Percentiles rank a stretch among this genome's conserved stretches.
Conservation (phyloP, 257 asterid species). For the Salvia miltiorrhiza region DNA sequence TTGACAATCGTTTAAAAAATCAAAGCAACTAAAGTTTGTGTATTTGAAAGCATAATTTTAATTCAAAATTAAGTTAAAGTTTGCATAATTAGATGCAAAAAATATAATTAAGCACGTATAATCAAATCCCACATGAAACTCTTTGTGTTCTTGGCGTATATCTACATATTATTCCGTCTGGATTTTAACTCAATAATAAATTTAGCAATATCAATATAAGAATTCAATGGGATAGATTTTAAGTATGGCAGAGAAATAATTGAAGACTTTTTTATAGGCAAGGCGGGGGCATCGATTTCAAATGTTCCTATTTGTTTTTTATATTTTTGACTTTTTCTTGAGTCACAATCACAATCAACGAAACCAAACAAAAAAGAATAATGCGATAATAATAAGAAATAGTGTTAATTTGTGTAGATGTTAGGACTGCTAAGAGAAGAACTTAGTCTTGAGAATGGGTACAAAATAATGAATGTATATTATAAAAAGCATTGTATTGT, state of each 20-base stretch:
- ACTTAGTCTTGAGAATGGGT: conserved; percentile 18
- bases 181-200: not conserved
- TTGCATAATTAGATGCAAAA: too few relatives aligned
- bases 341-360: conserved; percentile 23
- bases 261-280: not conserved
- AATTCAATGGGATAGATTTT: not conserved
- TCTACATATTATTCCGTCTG: not conserved
- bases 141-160: not conserved
- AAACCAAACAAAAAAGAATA: conserved; percentile 20
- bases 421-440: conserved; percentile 8
- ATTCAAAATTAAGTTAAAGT: too few relatives aligned
- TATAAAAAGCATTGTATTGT: not conserved
- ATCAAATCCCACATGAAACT: not conserved
- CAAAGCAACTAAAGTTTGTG: too few relatives aligned
- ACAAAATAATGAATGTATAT: not conserved
- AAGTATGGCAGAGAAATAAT: not conserved
- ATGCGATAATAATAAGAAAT: conserved; percentile 1
- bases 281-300: not conserved
- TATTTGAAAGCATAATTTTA: too few relatives aligned
- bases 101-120: not conserved
- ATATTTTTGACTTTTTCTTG: conserved; percentile 22
- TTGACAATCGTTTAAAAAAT: too few relatives aligned
- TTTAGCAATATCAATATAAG: not conserved
- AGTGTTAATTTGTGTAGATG: not conserved
- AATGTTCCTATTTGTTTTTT: not conserved